These are phyloP conservation scores for Biscogniauxia mediterranea DNA, from an alignment of 2,329 filamentous ascomycete genomes.

Conservation along the genomic window DNA sequence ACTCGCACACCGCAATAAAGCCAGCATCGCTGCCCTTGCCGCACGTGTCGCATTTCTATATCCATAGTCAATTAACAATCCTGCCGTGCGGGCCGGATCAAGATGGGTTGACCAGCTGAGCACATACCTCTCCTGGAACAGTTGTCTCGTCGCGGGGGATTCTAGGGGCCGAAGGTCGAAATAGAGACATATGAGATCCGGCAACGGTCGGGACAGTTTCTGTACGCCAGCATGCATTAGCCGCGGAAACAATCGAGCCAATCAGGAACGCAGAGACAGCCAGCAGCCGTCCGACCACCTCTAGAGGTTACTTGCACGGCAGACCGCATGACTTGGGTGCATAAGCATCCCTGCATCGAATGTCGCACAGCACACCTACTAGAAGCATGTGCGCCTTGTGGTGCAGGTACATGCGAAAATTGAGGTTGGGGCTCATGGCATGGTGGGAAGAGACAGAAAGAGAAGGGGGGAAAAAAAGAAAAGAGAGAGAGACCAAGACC, in stretches of 20 bases:
- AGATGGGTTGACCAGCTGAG: background rate
- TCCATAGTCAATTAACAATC: constrained; percentile 20
- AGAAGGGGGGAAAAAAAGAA: constrained; percentile 6
- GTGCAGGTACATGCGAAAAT: background rate
- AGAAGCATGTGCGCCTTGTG: constrained; percentile 9
- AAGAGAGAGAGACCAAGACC: constrained; percentile 2
- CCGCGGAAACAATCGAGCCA: constrained; percentile 22
- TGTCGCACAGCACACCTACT: constrained; percentile 6
- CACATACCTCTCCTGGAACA: constrained; percentile 43
- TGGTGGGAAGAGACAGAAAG: background rate
- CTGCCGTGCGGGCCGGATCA: background rate
- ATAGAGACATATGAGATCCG: constrained; percentile 94
- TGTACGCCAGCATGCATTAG: constrained; percentile 39
- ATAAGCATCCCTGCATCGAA: constrained; percentile 12
- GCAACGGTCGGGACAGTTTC: constrained; percentile 79
- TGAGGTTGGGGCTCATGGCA: background rate
- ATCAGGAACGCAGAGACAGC: constrained; percentile 18
- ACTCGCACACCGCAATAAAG: constrained; percentile 79
- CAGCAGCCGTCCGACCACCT: constrained; percentile 8
- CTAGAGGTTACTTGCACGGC: constrained; percentile 11
- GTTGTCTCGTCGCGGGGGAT: constrained; percentile 54
- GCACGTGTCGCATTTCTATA: constrained; percentile 80
- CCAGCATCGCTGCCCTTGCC: constrained; percentile 72
- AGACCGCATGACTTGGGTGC: constrained; percentile 18
- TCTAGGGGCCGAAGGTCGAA: constrained; percentile 75